Conservation (phyloP, 306 rosid species). For the Cicer judaicum region DNA sequence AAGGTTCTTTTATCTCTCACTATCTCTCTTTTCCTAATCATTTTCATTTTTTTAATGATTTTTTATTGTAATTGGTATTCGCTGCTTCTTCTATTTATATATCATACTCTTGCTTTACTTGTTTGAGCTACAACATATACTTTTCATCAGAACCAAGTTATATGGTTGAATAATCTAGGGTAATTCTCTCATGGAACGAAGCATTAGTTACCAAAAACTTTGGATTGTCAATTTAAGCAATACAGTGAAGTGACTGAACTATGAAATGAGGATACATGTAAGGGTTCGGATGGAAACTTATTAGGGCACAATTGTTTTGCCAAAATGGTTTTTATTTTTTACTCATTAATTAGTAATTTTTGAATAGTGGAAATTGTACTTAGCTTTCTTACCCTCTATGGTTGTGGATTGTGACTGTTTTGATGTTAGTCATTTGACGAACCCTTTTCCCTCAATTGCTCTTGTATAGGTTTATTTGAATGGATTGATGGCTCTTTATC, state of each 20-base stretch:
- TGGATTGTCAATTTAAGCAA: conserved; percentile 4
- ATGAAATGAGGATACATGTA: background rate
- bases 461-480: background rate
- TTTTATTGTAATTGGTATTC: conserved; percentile 5
- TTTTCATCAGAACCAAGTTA: background rate
- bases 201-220: too few relatives aligned
- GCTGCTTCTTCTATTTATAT: background rate
- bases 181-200: background rate
- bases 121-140: conserved; percentile 12
- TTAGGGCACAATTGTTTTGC: conserved; percentile 15
- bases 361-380: background rate
- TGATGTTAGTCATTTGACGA: conserved; percentile 25
- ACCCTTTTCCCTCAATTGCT: background rate
- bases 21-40: background rate
- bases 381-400: background rate
- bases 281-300: background rate
- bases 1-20: conserved; percentile 58
- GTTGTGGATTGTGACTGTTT: conserved; percentile 29
- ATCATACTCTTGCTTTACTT: conserved; percentile 10
- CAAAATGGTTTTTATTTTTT: background rate
- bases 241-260: background rate
- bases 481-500: background rate
- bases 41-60: conserved; percentile 3
- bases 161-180: background rate
- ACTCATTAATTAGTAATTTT: background rate